These are phyloP conservation scores for Corylus avellana DNA, from an alignment of 306 rosid genomes.

Conservation along the genomic window DNA sequence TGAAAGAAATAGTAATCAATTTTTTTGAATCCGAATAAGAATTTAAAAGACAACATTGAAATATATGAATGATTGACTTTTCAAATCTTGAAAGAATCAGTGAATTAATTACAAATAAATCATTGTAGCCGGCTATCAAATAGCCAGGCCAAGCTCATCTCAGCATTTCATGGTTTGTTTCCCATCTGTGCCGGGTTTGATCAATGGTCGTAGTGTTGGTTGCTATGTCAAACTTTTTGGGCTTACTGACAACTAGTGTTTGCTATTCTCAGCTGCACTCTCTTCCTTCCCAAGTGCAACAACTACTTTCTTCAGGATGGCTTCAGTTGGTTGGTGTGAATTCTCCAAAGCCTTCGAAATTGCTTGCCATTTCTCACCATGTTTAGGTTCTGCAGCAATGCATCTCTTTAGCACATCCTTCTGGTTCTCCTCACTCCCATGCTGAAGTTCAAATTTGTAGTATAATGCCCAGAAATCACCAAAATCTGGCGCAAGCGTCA, in stretches of 20 bases:
- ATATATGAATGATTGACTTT: not conserved
- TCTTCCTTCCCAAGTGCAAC: slow-evolving; percentile 84
- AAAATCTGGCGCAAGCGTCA: slow-evolving; percentile 81
- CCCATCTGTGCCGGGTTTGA: slow-evolving; percentile 6
- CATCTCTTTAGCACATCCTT: slow-evolving; percentile 77
- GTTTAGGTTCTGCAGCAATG: slow-evolving; percentile 82
- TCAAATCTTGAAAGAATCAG: not conserved
- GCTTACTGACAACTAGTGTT: slow-evolving; percentile 32
- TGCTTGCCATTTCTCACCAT: slow-evolving; percentile 89
- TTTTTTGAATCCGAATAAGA: not conserved
- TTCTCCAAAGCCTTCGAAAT: slow-evolving; percentile 85
- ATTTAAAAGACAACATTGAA: not conserved
- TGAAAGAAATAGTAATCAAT: too few species aligned
- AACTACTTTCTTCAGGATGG: slow-evolving; percentile 78
- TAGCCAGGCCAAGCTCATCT: slow-evolving; percentile 3
- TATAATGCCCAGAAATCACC: slow-evolving; percentile 91
- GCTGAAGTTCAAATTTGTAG: slow-evolving; percentile 88
- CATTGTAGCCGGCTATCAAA: not conserved
- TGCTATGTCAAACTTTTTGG: too few species aligned
- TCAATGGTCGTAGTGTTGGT: too few species aligned
- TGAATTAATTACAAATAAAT: slow-evolving; percentile 15
- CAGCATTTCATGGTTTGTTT: not conserved
- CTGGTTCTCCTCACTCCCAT: slow-evolving; percentile 80
- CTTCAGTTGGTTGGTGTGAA: slow-evolving; percentile 81
- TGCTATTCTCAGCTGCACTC: slow-evolving; percentile 62